Evolutionary conservation across 768 basidiomycete genomes (phyloP), one percentile per base, ranked within the genome.

Genomic region (Tulasnella calospora): DNA sequence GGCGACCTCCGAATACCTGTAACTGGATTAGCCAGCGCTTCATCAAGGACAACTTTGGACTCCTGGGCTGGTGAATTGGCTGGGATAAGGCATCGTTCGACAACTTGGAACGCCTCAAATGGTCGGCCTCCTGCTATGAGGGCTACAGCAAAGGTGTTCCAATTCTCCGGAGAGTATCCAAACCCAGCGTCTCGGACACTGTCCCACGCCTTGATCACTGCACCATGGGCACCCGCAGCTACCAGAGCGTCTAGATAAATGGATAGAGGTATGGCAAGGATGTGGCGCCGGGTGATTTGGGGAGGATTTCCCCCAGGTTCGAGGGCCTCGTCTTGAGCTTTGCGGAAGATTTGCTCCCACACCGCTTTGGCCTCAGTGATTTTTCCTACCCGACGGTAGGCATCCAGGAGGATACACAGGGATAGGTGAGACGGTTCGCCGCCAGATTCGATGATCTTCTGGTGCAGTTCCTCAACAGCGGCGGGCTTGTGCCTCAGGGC

Each of bases 91-190:
- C 98, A 86, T 67, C 88, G 86, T 82, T 98, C 94, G 57, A 94
- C 83, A 44, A 96, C 87, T 81, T 92, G 90, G 84, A 96, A 95
- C 12, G 94, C 95, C 69, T 91, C 91, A 81, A 92, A 90, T n/a
- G 90, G 85, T 82, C 96, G 89, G 35, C 93, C 94, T 0, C 92
- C 94, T 40, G 93, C 90, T 51, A 95, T 86, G 33, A 96, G 87
- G 19, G 91, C 92, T 13, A 92, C 86, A 35, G 87, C 88, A 36
- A 98, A 87, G 81, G 94, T 90, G 82, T 97, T 98, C 93, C 95
- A 99, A 83, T 98, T 98, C 81, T 92, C 90, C 17, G 92, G 88
- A 83, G 96, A 94, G 83, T 95, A 94, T 17, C 87, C 87, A 81
- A 96, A 92, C 1, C 94, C 93, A 13, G 86, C 84, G 15, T 83